phyloP scores from a whole-genome alignment of 129 eudicot genomes.

The sunflower (Helianthus annuus) region HanXRQr2.0-SUNRISE NC_035448.2:178469781-178470280 shows the following conservation, averaged over 20 bases:
- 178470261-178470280: background rate
- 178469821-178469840: conserved; percentile 87
- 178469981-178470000: conserved; percentile 86
- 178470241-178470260: conserved; percentile 15
- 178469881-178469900: conserved; percentile 96
- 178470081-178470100: too few species aligned
- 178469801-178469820: conserved; percentile 53
- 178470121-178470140: conserved; percentile 68
- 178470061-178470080: background rate
- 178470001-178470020: conserved; percentile 75
- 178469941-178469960: conserved; percentile 84
- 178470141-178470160: conserved; percentile 80
- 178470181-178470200: conserved; percentile 84
- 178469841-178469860: conserved; percentile 94
- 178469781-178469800: too few species aligned
- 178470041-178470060: conserved; percentile 94
- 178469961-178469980: conserved; percentile 73
- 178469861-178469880: conserved; percentile 62
- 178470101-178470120: too few species aligned
- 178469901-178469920: conserved; percentile 76
- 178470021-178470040: conserved; percentile 72
- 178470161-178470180: conserved; percentile 76
- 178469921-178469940: conserved; percentile 68
- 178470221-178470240: conserved; percentile 94
- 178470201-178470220: conserved; percentile 76